A percentile compares a stretch with the other conserved stretches of the same genome.
Conservation (phyloP, 768 basidiomycete genomes). For the Lactarius indigo region DNA sequence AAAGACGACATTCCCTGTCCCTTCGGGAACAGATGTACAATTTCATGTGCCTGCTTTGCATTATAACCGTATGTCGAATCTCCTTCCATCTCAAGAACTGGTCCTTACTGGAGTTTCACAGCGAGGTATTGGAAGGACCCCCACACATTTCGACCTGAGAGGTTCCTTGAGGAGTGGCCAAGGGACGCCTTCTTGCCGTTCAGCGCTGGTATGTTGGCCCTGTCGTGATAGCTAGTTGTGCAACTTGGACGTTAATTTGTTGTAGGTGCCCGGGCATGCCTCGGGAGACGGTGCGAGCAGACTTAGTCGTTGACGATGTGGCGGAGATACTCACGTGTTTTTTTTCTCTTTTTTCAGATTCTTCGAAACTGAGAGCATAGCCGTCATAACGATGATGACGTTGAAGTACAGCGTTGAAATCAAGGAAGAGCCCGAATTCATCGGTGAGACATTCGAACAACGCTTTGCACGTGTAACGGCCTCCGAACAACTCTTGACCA, state of each 20-base stretch:
- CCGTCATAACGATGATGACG: constrained; percentile 44
- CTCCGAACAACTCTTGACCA: not conserved
- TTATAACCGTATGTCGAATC: constrained; percentile 43
- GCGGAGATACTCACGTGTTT: not conserved
- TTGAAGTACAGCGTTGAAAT: constrained; percentile 44
- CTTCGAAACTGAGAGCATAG: constrained; percentile 48
- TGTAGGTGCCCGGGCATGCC: constrained; percentile 25
- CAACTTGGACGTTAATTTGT: not conserved
- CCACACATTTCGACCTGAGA: constrained; percentile 39
- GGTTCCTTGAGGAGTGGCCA: constrained; percentile 35
- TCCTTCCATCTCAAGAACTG: no score
- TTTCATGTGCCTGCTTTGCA: constrained; percentile 43
- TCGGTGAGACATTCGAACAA: constrained; percentile 42
- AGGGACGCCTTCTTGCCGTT: constrained; percentile 37
- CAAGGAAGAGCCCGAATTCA: constrained; percentile 48
- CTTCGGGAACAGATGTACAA: constrained; percentile 39
- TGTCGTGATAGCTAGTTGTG: not conserved
- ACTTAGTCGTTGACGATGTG: not conserved
- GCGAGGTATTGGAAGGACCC: constrained; percentile 58
- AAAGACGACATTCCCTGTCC: constrained; percentile 39
- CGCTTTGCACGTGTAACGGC: constrained; percentile 31
- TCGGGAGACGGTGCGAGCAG: constrained; percentile 24
- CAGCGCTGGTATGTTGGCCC: constrained; percentile 22
- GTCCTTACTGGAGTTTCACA: constrained; percentile 25
- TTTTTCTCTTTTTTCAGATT: constrained; percentile 36